Evolutionary conservation across 2,329 filamentous ascomycete genomes (phyloP).

Genomic region (Lithohypha guttulata): DNA sequence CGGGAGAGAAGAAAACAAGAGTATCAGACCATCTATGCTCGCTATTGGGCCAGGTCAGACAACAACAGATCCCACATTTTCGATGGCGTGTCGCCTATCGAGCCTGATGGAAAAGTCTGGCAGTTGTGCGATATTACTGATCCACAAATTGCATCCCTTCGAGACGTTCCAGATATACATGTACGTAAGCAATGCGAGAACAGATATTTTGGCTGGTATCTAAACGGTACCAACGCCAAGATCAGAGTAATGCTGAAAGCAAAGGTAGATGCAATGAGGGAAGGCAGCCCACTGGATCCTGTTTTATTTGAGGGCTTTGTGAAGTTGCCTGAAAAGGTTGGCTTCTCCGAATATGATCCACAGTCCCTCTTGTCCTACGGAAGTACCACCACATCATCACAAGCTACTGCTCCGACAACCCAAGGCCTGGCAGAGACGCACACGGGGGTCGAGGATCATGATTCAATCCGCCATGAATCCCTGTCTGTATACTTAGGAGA

Average conservation of each 20-base stretch:
- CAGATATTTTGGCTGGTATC: constrained; percentile 68
- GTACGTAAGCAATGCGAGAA: constrained; percentile 50
- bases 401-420: no score
- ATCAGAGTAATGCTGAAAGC: constrained; percentile 78
- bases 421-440: no score
- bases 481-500: constrained; percentile 10
- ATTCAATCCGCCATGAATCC: neutral
- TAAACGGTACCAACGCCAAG: constrained; percentile 70
- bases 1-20: neutral
- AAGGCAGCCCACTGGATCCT: constrained; percentile 26
- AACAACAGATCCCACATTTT: constrained; percentile 55
- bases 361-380: no score
- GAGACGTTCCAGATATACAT: constrained; percentile 40
- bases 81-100: constrained; percentile 59
- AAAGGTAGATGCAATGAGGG: constrained; percentile 61
- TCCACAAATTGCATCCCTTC: constrained; percentile 55
- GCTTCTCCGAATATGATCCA: no score
- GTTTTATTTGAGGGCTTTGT: constrained; percentile 29
- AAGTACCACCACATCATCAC: no score
- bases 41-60: constrained; percentile 16
- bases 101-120: constrained; percentile 79
- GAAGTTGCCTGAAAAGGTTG: constrained; percentile 27
- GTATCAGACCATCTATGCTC: constrained; percentile 6
- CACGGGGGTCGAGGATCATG: no score
- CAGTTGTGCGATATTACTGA: constrained; percentile 89